These are phyloP conservation scores for Periconia digitata DNA, from an alignment of 2,329 filamentous ascomycete genomes.

Conservation along the genomic window DNA sequence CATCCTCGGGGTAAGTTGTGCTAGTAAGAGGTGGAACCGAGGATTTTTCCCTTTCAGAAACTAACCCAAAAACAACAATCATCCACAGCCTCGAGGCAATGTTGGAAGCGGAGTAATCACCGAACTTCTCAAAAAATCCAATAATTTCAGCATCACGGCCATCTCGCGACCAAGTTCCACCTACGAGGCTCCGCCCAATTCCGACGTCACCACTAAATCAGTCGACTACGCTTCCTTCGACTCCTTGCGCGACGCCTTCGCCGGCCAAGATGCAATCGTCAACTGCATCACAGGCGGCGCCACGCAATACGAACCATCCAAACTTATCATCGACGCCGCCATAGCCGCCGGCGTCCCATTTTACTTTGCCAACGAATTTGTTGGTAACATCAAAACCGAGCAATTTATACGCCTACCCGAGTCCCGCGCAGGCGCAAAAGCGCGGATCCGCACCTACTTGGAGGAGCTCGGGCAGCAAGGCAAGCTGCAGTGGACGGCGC, in stretches of 20 bases:
- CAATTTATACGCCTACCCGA: slow-evolving; percentile 32
- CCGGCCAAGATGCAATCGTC: slow-evolving; percentile 59
- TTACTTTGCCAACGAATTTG: slow-evolving; percentile 40
- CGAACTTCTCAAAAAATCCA: slow-evolving; percentile 24
- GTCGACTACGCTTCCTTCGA: slow-evolving; percentile 28
- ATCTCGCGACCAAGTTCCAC: slow-evolving; percentile 28
- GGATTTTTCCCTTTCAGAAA: neutral
- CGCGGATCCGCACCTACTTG: slow-evolving; percentile 28
- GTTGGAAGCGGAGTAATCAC: slow-evolving; percentile 33
- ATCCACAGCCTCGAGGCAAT: slow-evolving; percentile 32
- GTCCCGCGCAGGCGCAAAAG: slow-evolving; percentile 26
- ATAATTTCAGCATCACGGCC: slow-evolving; percentile 29
- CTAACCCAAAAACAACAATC: slow-evolving; percentile 6
- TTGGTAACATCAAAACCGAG: slow-evolving; percentile 25
- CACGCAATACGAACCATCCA: slow-evolving; percentile 48
- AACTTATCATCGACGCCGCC: slow-evolving; percentile 40
- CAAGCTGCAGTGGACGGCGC: slow-evolving; percentile 30
- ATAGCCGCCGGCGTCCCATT: slow-evolving; percentile 35
- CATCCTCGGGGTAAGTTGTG: slow-evolving; percentile 37
- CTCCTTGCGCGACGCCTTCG: slow-evolving; percentile 45
- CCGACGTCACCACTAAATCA: slow-evolving; percentile 20
- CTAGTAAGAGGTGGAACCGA: neutral
- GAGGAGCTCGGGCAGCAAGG: slow-evolving; percentile 21
- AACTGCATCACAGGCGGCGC: slow-evolving; percentile 49
- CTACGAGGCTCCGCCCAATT: slow-evolving; percentile 17